These are phyloP conservation scores for Arachis stenosperma DNA, from an alignment of 306 rosid species.

Conservation along the genomic window DNA sequence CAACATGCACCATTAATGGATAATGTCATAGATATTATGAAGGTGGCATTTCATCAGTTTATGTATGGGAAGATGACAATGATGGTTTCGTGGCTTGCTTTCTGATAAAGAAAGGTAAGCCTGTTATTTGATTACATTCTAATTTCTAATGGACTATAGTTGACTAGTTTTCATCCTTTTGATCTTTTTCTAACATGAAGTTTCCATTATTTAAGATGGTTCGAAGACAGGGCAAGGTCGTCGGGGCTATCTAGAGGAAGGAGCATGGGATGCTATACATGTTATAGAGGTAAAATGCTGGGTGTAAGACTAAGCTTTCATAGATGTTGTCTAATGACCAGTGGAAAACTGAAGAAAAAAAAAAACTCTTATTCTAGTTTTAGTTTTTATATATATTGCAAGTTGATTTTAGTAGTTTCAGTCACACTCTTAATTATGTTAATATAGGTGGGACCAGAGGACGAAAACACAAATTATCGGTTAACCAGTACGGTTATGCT, in stretches of 20 bases:
- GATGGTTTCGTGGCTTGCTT: constrained; percentile 92
- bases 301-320: constrained; percentile 6
- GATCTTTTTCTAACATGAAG: constrained; percentile 38
- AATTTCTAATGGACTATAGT: constrained; percentile 26
- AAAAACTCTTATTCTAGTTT: constrained; percentile 1
- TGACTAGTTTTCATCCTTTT: constrained; percentile 31
- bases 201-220: constrained; percentile 70
- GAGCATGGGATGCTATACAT: constrained; percentile 99
- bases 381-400: constrained; percentile 4
- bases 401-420: constrained; percentile 8
- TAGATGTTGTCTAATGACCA: constrained; percentile 12
- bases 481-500: constrained; percentile 96
- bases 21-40: constrained; percentile 85
- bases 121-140: constrained; percentile 28
- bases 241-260: constrained; percentile 92
- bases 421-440: constrained; percentile 21
- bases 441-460: constrained; percentile 81
- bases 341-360: constrained; percentile 19
- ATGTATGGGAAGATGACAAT: constrained; percentile 96
- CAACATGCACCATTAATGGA: constrained; percentile 55
- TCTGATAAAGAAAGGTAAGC: constrained; percentile 85
- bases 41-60: constrained; percentile 99
- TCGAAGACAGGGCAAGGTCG: constrained; percentile 96
- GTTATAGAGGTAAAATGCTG: constrained; percentile 77
- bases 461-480: constrained; percentile 74